A percentile compares a stretch with the other conserved stretches of the same genome.
Evolutionary conservation across 768 basidiomycete species (phyloP).

Genomic region (Phaeotremella skinneri): DNA sequence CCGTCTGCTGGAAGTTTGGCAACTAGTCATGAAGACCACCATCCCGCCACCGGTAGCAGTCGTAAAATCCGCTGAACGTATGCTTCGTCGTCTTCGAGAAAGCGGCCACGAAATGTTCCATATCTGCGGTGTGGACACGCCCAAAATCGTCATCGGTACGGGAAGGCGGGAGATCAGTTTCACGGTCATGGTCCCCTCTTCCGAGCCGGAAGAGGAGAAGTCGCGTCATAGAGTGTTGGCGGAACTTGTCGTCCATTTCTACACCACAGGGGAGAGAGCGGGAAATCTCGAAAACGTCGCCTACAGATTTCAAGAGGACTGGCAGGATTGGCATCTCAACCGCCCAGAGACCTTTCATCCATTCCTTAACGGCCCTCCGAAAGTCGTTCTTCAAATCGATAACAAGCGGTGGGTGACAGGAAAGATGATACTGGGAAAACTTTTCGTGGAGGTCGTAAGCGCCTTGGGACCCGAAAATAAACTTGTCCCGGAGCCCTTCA

Average conservation of each 20-base stretch:
- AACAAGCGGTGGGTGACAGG: neutral
- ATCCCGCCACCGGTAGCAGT: neutral
- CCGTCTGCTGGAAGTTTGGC: constrained; percentile 10
- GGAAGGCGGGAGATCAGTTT: constrained; percentile 15
- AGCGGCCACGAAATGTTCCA: constrained; percentile 25
- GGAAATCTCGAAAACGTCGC: constrained; percentile 17
- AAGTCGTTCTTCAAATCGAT: neutral
- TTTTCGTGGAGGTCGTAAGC: neutral
- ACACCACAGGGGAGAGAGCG: neutral
- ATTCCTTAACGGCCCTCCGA: neutral
- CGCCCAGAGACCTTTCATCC: neutral
- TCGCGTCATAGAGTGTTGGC: constrained; percentile 17
- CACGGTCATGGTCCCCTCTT: constrained; percentile 19
- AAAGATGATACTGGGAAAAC: constrained; percentile 1
- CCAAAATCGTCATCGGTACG: neutral
- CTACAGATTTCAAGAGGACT: constrained; percentile 13
- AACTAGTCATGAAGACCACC: neutral
- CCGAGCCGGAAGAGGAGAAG: constrained; percentile 5
- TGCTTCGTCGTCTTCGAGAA: constrained; percentile 10
- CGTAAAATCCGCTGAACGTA: constrained; percentile 3
- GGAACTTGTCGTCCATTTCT: constrained; percentile 19
- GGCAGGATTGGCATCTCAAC: constrained; percentile 23
- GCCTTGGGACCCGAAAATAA: neutral
- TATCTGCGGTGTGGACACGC: constrained; percentile 10
- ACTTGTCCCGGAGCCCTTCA: neutral